These are phyloP conservation scores for Annona cherimola DNA, from an alignment of 164 flowering plant genomes.

Conservation along the genomic window DNA sequence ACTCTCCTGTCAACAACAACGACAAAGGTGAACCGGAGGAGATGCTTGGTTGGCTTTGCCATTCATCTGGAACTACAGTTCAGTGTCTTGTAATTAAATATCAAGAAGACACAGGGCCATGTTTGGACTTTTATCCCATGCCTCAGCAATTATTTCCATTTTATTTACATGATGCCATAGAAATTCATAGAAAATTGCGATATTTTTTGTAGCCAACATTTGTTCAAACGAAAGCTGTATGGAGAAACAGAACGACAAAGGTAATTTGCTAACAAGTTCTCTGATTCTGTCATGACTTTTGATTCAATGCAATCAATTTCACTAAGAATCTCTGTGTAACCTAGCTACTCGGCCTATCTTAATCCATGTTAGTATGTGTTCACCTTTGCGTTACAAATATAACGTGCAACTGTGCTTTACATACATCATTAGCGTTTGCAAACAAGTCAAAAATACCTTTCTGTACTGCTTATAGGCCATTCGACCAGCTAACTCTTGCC, in stretches of 20 bases:
- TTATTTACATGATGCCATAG: not conserved
- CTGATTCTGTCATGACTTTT: not conserved
- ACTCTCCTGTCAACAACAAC: slow-evolving; percentile 36
- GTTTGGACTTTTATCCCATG: not conserved
- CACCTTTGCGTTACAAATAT: not conserved
- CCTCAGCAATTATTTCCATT: not conserved
- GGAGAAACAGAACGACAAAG: not conserved
- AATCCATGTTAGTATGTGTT: not conserved
- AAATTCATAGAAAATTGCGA: not conserved
- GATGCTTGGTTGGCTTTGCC: not conserved
- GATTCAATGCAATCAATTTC: not conserved
- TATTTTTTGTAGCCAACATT: too few species aligned
- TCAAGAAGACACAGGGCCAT: too few species aligned
- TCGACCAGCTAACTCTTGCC: slow-evolving; percentile 68
- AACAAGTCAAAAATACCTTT: slow-evolving; percentile 42
- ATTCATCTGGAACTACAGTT: not conserved
- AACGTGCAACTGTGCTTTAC: not conserved
- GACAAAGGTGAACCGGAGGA: not conserved
- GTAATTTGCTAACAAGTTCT: too few species aligned
- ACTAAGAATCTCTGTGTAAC: not conserved
- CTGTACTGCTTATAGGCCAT: slow-evolving; percentile 58
- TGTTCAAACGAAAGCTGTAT: not conserved
- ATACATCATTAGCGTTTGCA: too few species aligned
- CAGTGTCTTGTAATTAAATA: not conserved
- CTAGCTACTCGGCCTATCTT: not conserved